phyloP scores from a whole-genome alignment of 208 protist species.

The Angomonas deanei region DNA sequence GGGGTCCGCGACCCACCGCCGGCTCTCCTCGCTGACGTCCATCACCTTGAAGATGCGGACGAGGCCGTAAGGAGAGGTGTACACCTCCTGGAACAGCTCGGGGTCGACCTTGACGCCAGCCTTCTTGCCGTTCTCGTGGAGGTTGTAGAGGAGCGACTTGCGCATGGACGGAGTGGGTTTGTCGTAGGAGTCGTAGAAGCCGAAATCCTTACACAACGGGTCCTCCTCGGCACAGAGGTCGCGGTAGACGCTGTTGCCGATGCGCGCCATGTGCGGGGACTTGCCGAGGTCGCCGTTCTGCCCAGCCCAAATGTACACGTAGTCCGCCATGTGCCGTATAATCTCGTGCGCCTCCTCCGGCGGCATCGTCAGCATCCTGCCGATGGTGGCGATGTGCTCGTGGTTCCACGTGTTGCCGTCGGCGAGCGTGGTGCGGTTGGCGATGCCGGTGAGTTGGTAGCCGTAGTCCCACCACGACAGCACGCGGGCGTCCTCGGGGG shows the following conservation, averaged over 20 bases:
- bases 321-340: constrained; percentile 94
- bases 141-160: constrained; percentile 54
- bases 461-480: constrained; percentile 99
- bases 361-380: constrained; percentile 74
- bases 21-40: constrained; percentile 62
- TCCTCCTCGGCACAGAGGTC: constrained; percentile 64
- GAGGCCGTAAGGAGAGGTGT: constrained; percentile 93
- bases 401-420: constrained; percentile 99
- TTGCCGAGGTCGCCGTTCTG: constrained; percentile 40
- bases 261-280: constrained; percentile 48
- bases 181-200: constrained; percentile 18
- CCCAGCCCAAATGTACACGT: constrained; percentile 86
- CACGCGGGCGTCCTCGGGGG: constrained; percentile 86
- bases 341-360: constrained; percentile 90
- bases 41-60: constrained; percentile 97
- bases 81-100: constrained; percentile 79
- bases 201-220: constrained; percentile 41
- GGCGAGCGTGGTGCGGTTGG: constrained; percentile 94
- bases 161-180: constrained; percentile 40
- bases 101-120: not conserved
- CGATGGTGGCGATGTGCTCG: constrained; percentile 97
- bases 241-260: constrained; percentile 72
- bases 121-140: constrained; percentile 10
- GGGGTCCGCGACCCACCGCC: constrained; percentile 52
- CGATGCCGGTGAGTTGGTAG: constrained; percentile 97